Percentiles rank a stretch among this genome's conserved stretches.
phyloP scores from a whole-genome alignment of 1,284 basidiomycete species.

The Austroboletus novae-zelandiae region DNA sequence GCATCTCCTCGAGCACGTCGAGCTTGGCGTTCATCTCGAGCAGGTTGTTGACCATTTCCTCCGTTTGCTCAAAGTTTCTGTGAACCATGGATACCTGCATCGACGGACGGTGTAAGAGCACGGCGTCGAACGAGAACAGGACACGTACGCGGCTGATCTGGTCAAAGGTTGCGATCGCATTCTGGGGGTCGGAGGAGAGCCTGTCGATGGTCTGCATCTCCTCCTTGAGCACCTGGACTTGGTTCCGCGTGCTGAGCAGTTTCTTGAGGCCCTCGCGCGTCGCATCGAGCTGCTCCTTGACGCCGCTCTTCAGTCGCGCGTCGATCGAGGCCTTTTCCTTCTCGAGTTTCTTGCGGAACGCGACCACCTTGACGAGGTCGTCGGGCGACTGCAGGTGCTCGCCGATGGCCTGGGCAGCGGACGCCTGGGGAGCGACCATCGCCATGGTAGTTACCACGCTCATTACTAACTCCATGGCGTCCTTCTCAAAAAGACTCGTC shows the following conservation, averaged over 20 bases:
- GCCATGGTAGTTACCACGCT: constrained; percentile 13
- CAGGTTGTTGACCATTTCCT: constrained; percentile 93
- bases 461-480: constrained; percentile 4
- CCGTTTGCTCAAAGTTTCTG: constrained; percentile 91
- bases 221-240: constrained; percentile 87
- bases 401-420: constrained; percentile 78
- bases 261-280: constrained; percentile 89
- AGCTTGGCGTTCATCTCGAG: constrained; percentile 87
- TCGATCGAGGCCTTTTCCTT: constrained; percentile 98
- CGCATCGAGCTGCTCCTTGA: constrained; percentile 91
- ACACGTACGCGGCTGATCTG: constrained; percentile 81
- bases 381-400: constrained; percentile 92
- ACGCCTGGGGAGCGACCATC: constrained; percentile 55
- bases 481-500: constrained; percentile 10
- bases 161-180: constrained; percentile 79
- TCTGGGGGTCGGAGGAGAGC: constrained; percentile 71
- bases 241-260: constrained; percentile 77
- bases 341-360: constrained; percentile 91
- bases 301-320: constrained; percentile 86
- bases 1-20: constrained; percentile 74
- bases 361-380: constrained; percentile 86
- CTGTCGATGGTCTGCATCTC: constrained; percentile 90
- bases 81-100: constrained; percentile 90
- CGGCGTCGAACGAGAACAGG: no score
- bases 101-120: not conserved